Evolutionary conservation across 805 yeast species (phyloP).

Genomic region (Ogataea philodendri): DNA sequence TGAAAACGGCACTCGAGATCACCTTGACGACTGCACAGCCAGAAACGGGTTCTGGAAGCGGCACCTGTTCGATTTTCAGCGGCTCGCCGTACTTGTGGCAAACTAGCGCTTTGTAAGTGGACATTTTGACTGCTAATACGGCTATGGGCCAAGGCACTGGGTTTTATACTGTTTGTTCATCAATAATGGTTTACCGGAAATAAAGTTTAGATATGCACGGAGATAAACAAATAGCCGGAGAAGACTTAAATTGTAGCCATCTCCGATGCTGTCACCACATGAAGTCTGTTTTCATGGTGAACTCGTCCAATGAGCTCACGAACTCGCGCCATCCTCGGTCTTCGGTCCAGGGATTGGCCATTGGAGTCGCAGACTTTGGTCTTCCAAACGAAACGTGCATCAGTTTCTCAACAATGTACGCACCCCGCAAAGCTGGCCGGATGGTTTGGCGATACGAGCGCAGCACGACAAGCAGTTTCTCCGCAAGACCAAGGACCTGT

Average conservation of each 20-base stretch:
- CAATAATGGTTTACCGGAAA: too few species aligned
- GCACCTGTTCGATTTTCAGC: neutral
- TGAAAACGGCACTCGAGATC: neutral
- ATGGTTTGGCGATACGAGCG: conserved; percentile 17
- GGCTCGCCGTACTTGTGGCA: conserved; percentile 6
- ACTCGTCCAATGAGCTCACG: too few species aligned
- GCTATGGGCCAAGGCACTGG: too few species aligned
- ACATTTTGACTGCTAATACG: too few species aligned
- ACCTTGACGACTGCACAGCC: conserved; percentile 8
- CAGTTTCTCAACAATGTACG: conserved; percentile 21
- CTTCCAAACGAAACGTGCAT: conserved; percentile 10
- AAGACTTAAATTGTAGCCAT: too few species aligned
- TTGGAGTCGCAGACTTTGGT: neutral
- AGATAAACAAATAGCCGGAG: too few species aligned
- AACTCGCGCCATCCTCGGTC: too few species aligned
- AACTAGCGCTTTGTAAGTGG: conserved; percentile 11
- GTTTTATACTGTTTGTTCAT: too few species aligned
- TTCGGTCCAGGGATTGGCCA: too few species aligned
- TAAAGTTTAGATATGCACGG: too few species aligned
- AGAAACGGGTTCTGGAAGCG: conserved; percentile 2
- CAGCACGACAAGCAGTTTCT: conserved; percentile 13
- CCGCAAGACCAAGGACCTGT: neutral
- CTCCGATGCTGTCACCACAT: too few species aligned
- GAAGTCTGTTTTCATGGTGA: too few species aligned
- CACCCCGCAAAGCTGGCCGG: conserved; percentile 27